Evolutionary conservation across 352 stramenopile species (phyloP).

Genomic region (Blastocystis sp.): DNA sequence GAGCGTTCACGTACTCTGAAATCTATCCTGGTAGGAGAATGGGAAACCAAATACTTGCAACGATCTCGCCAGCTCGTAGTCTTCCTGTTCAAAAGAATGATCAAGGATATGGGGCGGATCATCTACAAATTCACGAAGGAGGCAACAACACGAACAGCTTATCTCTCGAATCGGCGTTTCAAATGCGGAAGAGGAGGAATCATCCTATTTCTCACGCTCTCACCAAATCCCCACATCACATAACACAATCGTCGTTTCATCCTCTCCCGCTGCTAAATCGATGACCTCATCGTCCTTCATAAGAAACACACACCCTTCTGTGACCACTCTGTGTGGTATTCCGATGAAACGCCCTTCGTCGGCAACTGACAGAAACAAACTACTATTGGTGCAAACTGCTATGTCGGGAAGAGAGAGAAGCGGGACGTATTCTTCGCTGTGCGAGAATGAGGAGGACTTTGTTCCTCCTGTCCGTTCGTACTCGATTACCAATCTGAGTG

Average conservation of each 20-base stretch:
- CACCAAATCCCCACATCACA: neutral
- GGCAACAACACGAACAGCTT: neutral
- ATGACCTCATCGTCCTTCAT: slow-evolving; percentile 2
- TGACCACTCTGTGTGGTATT: too few species aligned
- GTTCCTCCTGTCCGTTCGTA: neutral
- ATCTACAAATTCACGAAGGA: neutral
- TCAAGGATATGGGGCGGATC: neutral
- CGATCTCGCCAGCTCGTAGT: slow-evolving; percentile 46
- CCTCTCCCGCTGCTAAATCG: slow-evolving; percentile 8
- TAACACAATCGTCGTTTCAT: neutral
- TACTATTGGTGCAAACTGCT: neutral
- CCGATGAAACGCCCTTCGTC: too few species aligned
- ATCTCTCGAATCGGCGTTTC: neutral
- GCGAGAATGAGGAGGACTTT: slow-evolving; percentile 38
- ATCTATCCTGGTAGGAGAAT: neutral
- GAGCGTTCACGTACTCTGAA: slow-evolving; percentile 5
- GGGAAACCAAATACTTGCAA: neutral
- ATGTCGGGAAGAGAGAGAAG: slow-evolving; percentile 54
- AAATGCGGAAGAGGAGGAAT: slow-evolving; percentile 25
- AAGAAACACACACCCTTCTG: neutral
- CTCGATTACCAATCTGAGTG: neutral
- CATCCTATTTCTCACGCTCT: neutral
- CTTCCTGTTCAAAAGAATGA: neutral
- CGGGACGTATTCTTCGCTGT: slow-evolving; percentile 56
- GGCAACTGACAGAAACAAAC: too few species aligned